phyloP scores from a whole-genome alignment of 352 stramenopile species.

The Hyaloperonospora brassicae region DNA sequence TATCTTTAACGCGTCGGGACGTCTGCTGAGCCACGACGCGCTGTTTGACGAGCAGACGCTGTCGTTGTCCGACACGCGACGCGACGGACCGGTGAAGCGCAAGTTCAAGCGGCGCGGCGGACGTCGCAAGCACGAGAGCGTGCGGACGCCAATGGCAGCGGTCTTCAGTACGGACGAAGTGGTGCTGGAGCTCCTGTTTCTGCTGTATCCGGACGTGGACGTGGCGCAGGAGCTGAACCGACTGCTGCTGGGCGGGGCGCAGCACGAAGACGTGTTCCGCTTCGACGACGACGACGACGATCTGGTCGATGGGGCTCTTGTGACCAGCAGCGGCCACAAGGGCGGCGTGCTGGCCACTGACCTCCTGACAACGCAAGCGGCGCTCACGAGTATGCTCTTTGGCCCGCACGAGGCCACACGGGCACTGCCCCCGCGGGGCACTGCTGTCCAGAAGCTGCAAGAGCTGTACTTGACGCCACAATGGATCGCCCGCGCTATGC shows the following conservation, averaged over 20 bases:
- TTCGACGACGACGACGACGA: slow-evolving; percentile 67
- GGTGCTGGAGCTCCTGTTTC: slow-evolving; percentile 69
- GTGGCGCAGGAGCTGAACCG: slow-evolving; percentile 78
- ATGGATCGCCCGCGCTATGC: slow-evolving; percentile 42
- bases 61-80: slow-evolving; percentile 32
- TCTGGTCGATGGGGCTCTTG: slow-evolving; percentile 8
- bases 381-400: slow-evolving; percentile 48
- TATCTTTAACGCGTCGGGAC: slow-evolving; percentile 69
- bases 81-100: slow-evolving; percentile 20
- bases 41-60: slow-evolving; percentile 50
- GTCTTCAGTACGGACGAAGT: slow-evolving; percentile 48
- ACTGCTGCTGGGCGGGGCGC: slow-evolving; percentile 40
- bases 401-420: slow-evolving; percentile 12
- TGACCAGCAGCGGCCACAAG: slow-evolving; percentile 9
- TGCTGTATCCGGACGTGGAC: slow-evolving; percentile 56
- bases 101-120: slow-evolving; percentile 62
- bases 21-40: slow-evolving; percentile 62
- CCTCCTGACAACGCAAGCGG: slow-evolving; percentile 54
- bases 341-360: slow-evolving; percentile 37
- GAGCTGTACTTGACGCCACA: slow-evolving; percentile 38
- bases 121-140: slow-evolving; percentile 45
- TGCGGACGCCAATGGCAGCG: slow-evolving; percentile 29
- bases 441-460: slow-evolving; percentile 25
- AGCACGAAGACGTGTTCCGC: slow-evolving; percentile 56
- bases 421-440: slow-evolving; percentile 22